phyloP scores from a whole-genome alignment of 179 eudicot species.

The Amaranthus tricolor region DNA sequence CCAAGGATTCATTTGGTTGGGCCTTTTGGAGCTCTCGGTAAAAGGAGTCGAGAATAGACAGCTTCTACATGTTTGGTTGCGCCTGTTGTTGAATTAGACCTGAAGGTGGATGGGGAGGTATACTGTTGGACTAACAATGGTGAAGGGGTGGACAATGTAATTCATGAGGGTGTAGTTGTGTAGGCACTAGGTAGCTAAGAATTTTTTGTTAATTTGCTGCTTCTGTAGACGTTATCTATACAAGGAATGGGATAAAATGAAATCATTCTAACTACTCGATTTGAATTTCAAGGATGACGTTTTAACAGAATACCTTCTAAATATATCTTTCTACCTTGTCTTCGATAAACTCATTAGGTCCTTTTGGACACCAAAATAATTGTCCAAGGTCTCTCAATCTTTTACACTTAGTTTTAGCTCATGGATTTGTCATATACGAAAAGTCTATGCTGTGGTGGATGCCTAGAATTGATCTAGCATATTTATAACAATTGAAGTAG shows the following conservation, averaged over 20 bases:
- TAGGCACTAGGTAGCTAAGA: no score
- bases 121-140: conserved; percentile 1
- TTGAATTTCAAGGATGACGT: neutral
- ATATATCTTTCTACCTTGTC: neutral
- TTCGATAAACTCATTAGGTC: neutral
- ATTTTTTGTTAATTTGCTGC: no score
- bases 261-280: neutral
- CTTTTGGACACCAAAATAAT: neutral
- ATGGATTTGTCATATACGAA: neutral
- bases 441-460: neutral
- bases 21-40: neutral
- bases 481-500: neutral
- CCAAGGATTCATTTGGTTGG: neutral
- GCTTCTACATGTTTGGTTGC: neutral
- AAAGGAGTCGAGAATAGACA: neutral
- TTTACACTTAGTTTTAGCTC: neutral
- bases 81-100: no score
- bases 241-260: neutral
- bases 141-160: neutral
- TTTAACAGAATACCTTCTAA: neutral
- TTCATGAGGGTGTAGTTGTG: no score
- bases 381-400: neutral
- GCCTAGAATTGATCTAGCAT: neutral
- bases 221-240: neutral
- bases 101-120: neutral